Evolutionary conservation across 1,139 yeast species (phyloP), one percentile per base, ranked within the genome.

Genomic region (Taphrina betulina): DNA sequence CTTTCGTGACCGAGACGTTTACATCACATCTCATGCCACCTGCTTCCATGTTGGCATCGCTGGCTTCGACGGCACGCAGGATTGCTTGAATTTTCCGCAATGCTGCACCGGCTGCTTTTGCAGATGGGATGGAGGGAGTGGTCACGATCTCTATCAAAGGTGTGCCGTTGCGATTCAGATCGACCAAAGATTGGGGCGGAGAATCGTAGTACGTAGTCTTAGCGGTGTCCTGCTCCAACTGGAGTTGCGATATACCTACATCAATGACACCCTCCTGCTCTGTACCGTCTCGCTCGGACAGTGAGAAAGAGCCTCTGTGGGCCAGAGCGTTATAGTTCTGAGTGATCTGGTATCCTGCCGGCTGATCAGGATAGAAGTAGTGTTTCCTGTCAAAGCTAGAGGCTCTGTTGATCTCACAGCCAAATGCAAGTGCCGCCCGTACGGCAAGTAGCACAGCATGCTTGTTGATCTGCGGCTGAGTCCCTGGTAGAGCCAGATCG

Each of bases 11-110:
- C 43, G 95, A 86, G 16, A 92, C 78, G 64, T 92, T 92, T 5
- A 89, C 97, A 67, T 92, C 99, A 2, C 90, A 95, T 65, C 99
- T 77, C 76, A 94, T 84, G 0, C 96, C 94, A 5, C 98, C 98
- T 0, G 90, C 81, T 66, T 92, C 98, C 64, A 92, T 74, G 63
- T 89, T 95, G 20, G 96, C 97, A 0, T 94, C 77, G 63, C 95
- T 88, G 1, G 92, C 79, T 2, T 78, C 80, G 51, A 89, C 68
- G 62, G 81, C 81, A 50, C 83, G 75, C 36, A 92, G 79, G 46
- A 89, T 70, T 34, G 80, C 74, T 65, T 88, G 95, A 63, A 85
- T 84, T 65, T 88, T 89, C 63, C 82, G 84, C 35, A 94, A 79
- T 69, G 92, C 92, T 0, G 85, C 80, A 37, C 80, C 79, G 0